These are phyloP conservation scores for Rhynchospora breviuscula DNA, from an alignment of 176 grass and related monocot genomes.

Conservation along the genomic window DNA sequence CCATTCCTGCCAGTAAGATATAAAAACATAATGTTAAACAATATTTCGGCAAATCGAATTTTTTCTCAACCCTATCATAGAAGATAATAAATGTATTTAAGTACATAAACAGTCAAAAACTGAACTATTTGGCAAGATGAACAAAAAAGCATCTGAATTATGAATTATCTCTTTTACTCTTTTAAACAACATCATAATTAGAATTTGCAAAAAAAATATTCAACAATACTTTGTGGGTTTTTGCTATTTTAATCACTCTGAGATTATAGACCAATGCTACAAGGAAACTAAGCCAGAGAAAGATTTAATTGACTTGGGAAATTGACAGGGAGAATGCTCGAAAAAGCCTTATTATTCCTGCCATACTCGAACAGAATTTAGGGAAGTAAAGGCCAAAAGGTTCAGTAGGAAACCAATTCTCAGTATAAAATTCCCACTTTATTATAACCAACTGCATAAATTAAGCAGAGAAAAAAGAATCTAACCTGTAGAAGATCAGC, in stretches of 20 bases:
- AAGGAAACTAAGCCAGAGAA: background rate
- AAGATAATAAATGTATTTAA: background rate
- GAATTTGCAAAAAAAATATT: background rate
- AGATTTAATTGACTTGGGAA: background rate
- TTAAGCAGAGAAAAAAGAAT: background rate
- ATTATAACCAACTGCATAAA: background rate
- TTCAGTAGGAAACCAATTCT: background rate
- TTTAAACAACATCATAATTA: background rate
- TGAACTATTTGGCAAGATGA: background rate
- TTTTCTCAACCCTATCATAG: background rate
- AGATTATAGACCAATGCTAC: background rate
- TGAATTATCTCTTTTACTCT: background rate
- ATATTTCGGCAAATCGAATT: background rate
- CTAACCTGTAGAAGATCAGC: conserved; percentile 24
- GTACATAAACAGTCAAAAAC: background rate
- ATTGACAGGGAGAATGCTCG: background rate
- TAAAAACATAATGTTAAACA: background rate
- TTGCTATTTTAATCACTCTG: background rate
- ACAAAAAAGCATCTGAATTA: background rate
- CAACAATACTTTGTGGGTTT: background rate
- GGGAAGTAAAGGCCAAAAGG: background rate
- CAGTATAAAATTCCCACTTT: background rate
- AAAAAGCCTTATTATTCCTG: background rate
- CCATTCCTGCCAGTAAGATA: conserved; percentile 50
- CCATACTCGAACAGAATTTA: background rate